Evolutionary conservation across 1,139 yeast species (phyloP).

Genomic region (Suhomyces yuchorum): DNA sequence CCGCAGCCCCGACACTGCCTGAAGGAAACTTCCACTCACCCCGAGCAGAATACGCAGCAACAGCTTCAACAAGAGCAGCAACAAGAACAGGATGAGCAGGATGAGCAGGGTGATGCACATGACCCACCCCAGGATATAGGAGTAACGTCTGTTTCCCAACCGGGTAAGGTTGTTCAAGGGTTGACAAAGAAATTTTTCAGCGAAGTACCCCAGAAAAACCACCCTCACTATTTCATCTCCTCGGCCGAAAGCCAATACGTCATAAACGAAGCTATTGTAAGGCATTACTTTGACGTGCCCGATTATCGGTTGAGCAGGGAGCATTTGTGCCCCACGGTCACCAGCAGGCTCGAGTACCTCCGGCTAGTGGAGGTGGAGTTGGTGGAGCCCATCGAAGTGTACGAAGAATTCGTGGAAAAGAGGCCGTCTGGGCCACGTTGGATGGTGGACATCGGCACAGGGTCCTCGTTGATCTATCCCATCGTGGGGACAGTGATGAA

Average conservation of each 20-base stretch:
- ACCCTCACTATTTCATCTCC: slow-evolving; percentile 10
- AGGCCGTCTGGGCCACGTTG: slow-evolving; percentile 8
- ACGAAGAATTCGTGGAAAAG: slow-evolving; percentile 2
- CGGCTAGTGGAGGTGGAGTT: slow-evolving; percentile 18
- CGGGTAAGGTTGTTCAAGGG: no score
- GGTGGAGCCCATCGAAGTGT: slow-evolving; percentile 15
- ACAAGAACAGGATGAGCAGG: no score
- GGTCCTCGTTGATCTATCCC: slow-evolving; percentile 26
- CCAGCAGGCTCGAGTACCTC: slow-evolving; percentile 23
- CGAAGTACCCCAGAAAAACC: not conserved
- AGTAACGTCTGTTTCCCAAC: no score
- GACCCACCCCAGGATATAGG: no score
- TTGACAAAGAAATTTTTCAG: no score
- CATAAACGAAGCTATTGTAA: slow-evolving; percentile 20
- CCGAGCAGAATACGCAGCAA: no score
- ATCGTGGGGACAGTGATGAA: slow-evolving; percentile 14
- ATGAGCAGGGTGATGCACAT: no score
- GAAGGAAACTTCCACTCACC: no score
- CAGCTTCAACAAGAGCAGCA: no score
- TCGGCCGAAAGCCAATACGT: slow-evolving; percentile 20
- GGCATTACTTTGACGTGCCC: slow-evolving; percentile 18
- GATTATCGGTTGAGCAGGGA: slow-evolving; percentile 18
- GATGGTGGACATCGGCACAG: slow-evolving; percentile 27
- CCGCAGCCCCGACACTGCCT: no score
- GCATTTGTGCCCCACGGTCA: slow-evolving; percentile 25